Evolutionary conservation across 345 rosid genomes (phyloP).

Genomic region (Carallia brachiata): DNA sequence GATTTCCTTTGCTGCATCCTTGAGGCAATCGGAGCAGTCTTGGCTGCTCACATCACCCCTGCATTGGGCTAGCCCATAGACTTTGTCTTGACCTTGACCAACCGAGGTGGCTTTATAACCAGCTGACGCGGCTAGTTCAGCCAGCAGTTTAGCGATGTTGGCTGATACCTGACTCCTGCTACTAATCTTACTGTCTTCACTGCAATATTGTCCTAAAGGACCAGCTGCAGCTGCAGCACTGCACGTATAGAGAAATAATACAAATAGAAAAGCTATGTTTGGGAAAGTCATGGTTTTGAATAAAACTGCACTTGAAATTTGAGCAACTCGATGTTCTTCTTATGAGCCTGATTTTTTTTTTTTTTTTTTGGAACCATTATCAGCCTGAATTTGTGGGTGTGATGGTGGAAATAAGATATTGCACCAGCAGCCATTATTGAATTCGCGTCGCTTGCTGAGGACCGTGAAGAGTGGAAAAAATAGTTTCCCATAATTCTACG

Average conservation of each 20-base stretch:
- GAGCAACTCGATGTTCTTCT: background rate
- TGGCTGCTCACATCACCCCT: slow-evolving; percentile 58
- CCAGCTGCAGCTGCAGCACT: slow-evolving; percentile 44
- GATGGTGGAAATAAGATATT: background rate
- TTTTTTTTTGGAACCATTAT: too few relatives aligned
- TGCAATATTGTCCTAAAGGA: slow-evolving; percentile 55
- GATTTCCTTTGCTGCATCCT: slow-evolving; percentile 59
- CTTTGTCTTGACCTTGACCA: slow-evolving; percentile 38
- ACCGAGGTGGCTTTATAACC: slow-evolving; percentile 44
- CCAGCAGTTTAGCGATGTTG: slow-evolving; percentile 45
- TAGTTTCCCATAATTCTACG: background rate
- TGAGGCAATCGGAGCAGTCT: slow-evolving; percentile 56
- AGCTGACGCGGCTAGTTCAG: slow-evolving; percentile 34
- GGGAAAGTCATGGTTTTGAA: background rate
- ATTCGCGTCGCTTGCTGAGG: background rate
- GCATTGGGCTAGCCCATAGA: slow-evolving; percentile 79
- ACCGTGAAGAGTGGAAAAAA: background rate
- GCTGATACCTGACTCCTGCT: slow-evolving; percentile 31
- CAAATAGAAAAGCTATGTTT: background rate
- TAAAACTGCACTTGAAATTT: background rate
- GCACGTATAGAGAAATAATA: slow-evolving; percentile 18
- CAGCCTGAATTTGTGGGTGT: background rate
- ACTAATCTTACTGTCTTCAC: slow-evolving; percentile 28
- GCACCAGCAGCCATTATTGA: slow-evolving; percentile 1
- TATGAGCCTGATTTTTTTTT: background rate